Evolutionary conservation across 2,329 filamentous ascomycete species (phyloP), one percentile per base, ranked within the genome.

Genomic region (Cryoendolithus antarcticus): DNA sequence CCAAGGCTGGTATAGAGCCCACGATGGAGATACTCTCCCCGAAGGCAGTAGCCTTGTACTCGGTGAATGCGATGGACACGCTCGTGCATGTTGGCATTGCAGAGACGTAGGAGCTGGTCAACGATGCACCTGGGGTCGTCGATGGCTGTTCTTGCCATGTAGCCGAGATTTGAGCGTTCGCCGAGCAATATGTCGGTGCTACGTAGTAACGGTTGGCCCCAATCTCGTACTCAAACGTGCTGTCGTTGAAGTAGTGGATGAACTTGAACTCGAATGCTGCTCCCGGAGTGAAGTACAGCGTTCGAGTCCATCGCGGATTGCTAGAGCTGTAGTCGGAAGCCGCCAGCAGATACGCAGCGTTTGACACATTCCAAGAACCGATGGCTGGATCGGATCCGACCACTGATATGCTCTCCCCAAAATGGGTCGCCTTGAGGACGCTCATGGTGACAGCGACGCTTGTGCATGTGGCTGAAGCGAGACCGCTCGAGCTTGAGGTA

Each of bases 11-110:
- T 35, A 70, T 66, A 40, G 69, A 74, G 11, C 82, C 82, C 0
- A 71, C 66, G 9, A 86, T 57, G 56, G 77, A 81, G 52, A 86
- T 67, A 6, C 69, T 75, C 56, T 85, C 68, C 4, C 80, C 81
- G 35, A 57, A 41, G 24, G 35, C 24, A 29, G 39, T 37, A 11
- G 28, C 24, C 30, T 32, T 38, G 19, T 32, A 27, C 35, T 40
- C 38, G 27, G 37, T 34, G 35, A 41, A 41, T 28, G 33, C 38
- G 35, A 41, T 35, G 24, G 39, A 41, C 10, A 41, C 39, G 19
- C 38, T 34, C 27, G 34, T 11, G 24, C 39, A 41, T 19, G 15
- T 19, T 19, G 15, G 15, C 15, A 5, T 29, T 21, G n/a, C 12
- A 8, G 12, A 15, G 8, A 29, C 32, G 11, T 9, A 10, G 10